Conservation (phyloP, 305 asterid species). For the Fraxinus albicans region DNA sequence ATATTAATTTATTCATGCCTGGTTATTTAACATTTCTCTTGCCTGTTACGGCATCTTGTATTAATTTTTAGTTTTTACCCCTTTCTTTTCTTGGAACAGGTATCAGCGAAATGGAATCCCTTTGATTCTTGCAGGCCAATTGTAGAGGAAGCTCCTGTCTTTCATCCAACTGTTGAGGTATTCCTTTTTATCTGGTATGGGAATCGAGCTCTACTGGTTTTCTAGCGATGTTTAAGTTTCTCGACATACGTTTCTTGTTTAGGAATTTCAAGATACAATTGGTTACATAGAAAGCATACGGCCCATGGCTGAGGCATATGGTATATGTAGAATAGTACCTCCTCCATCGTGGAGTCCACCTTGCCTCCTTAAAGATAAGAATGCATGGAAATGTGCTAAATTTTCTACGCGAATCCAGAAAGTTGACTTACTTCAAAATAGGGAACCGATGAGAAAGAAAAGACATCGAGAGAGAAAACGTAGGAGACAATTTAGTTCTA, state of each 20-base stretch:
- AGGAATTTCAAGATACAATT: conserved; percentile 89
- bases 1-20: background rate
- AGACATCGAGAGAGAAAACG: conserved; percentile 63
- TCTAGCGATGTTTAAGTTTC: conserved; percentile 3
- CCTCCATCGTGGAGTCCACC: conserved; percentile 91
- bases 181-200: background rate
- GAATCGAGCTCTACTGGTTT: background rate
- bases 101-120: conserved; percentile 66
- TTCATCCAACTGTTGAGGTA: conserved; percentile 88
- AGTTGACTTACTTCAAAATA: conserved; percentile 90
- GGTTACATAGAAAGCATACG: conserved; percentile 81
- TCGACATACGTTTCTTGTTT: conserved; percentile 11
- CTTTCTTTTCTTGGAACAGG: conserved; percentile 38
- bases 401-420: conserved; percentile 83
- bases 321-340: conserved; percentile 88
- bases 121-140: conserved; percentile 53
- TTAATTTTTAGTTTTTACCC: background rate
- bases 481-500: conserved; percentile 46
- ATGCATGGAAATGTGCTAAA: conserved; percentile 60
- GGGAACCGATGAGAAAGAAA: conserved; percentile 82
- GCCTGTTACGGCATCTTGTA: background rate
- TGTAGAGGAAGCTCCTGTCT: conserved; percentile 75
- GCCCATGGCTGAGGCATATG: conserved; percentile 67
- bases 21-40: background rate
- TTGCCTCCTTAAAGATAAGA: conserved; percentile 73